Base-by-base conservation (phyloP, 2,329 filamentous ascomycete genomes). In the Clarireedia homoeocarpa region DNA sequence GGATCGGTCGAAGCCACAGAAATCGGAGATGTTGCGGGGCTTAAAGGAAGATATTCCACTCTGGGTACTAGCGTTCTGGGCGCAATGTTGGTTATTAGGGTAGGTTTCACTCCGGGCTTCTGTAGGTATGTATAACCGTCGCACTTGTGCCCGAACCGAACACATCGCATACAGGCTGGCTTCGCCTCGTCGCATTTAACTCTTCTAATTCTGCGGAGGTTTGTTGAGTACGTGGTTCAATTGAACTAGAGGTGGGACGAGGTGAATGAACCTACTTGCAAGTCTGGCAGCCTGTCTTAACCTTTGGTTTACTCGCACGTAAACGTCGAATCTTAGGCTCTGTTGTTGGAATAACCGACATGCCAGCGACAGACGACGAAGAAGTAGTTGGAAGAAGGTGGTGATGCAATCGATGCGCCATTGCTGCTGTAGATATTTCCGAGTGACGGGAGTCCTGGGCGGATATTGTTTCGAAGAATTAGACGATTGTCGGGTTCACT, bases 121-220 rank as follows among this genome's bases (percentile, higher is more conserved):
- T 26, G 44, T 6, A 49, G 59, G 17, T 61, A 59, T 15, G 61
- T 52, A 34, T 69, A 69, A 30, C 67, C 67, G 56, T 69, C 67
- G 56, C 67, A 69, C 53, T 65, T 62, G 47, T 65, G 65, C 17
- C 67, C 67, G 39, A 65, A 66, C 39, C 61, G 60, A 24, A 61
- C 56, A 53, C 67, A 70, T 30, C 67, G 61, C 26, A 63, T 50
- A 58, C 67, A 70, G 14, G 39, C 58, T 3, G 66, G 67, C 51
- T 66, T 67, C 4, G 63, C 63, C 48, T 70, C 67, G 46, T 70
- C 67, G 53, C 67, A 70, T 59, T 69, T 70, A 9, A 70, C 66
- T 53, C 65, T 59, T 42, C 67, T 56, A 17, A 67, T 66, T 56
- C 67, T 68, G 39, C 36, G 48, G 12, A n/a, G 4, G 6, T 26